Conservation (phyloP, 1,139 yeast species). For the Candida sanyaensis region DNA sequence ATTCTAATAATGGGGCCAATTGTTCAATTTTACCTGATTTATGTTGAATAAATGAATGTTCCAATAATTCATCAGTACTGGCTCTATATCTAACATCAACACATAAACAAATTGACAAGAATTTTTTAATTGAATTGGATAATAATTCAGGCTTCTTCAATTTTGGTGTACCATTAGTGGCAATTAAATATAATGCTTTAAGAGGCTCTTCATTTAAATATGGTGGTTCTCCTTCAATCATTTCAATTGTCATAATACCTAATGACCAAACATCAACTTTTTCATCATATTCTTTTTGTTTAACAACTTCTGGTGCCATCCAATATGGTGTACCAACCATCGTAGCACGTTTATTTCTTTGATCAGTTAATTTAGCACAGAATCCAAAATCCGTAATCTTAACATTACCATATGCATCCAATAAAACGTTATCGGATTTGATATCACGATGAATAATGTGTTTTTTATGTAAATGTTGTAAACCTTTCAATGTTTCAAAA, state of each 20-base stretch:
- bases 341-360: conserved; percentile 84
- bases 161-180: conserved; percentile 94
- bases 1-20: conserved; percentile 68
- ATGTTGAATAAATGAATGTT: conserved; percentile 66
- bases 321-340: conserved; percentile 99
- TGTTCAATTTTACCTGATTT: conserved; percentile 71
- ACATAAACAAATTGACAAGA: conserved; percentile 76
- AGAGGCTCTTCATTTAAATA: conserved; percentile 93
- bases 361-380: conserved; percentile 94
- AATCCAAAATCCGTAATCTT: conserved; percentile 89
- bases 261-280: conserved; percentile 97
- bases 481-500: conserved; percentile 83
- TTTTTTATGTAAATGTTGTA: conserved; percentile 83
- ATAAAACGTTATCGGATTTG: conserved; percentile 87
- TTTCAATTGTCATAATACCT: conserved; percentile 97
- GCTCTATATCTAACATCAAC: conserved; percentile 87
- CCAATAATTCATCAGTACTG: conserved; percentile 71
- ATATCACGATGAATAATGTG: conserved; percentile 97
- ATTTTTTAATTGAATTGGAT: conserved; percentile 63
- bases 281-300: conserved; percentile 93
- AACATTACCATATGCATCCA: conserved; percentile 82
- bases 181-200: conserved; percentile 86
- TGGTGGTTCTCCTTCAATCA: conserved; percentile 99
- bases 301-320: conserved; percentile 99
- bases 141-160: conserved; percentile 86